These are phyloP conservation scores for Ascoidea rubescens DNA, from an alignment of 805 yeast species.

Conservation along the genomic window DNA sequence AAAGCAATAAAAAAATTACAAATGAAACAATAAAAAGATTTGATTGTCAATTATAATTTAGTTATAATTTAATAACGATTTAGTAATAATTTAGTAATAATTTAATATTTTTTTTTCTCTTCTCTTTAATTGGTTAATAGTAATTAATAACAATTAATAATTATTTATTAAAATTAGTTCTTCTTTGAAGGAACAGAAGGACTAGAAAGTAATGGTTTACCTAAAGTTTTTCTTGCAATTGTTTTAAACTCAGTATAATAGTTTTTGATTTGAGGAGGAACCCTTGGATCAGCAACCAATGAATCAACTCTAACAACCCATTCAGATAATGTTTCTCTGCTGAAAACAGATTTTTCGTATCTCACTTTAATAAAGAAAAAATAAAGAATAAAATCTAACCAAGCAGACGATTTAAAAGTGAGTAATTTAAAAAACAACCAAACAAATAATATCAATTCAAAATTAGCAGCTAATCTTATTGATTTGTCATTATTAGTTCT, in stretches of 20 bases:
- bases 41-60: too few species aligned
- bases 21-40: too few species aligned
- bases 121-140: too few species aligned
- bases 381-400: constrained; percentile 41
- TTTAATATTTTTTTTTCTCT: too few species aligned
- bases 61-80: too few species aligned
- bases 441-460: constrained; percentile 32
- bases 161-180: background rate
- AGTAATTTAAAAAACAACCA: constrained; percentile 37
- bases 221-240: constrained; percentile 12
- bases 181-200: background rate
- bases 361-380: constrained; percentile 59
- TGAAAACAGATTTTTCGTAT: constrained; percentile 61
- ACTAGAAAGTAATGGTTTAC: constrained; percentile 4
- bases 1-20: too few species aligned
- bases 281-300: constrained; percentile 33
- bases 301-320: constrained; percentile 59
- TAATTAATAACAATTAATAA: too few species aligned
- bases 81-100: too few species aligned
- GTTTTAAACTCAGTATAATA: constrained; percentile 36
- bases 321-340: constrained; percentile 52
- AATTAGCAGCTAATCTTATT: constrained; percentile 43
- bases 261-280: constrained; percentile 35
- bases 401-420: constrained; percentile 48
- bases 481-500: constrained; percentile 42